Base-by-base conservation (phyloP, 768 basidiomycete genomes). In the Leccinum arenicola region DNA sequence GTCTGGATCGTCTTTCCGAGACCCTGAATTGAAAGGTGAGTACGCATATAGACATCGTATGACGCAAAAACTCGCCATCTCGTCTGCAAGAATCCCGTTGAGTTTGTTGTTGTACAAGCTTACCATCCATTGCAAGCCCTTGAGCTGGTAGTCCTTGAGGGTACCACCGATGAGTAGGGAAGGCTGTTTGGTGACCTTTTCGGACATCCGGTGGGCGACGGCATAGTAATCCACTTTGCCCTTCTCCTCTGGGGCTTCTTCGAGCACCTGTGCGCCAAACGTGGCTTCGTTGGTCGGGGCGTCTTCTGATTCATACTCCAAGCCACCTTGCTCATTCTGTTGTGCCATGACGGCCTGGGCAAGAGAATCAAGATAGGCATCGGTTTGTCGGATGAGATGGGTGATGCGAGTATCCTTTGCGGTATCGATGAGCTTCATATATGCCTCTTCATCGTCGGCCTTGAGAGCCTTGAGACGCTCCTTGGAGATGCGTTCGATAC, bases 331-430 rank as follows among this genome's bases (percentile, higher is more conserved):
- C 62, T 94, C 91, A 55, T 80, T 87, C 76, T 99, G 96, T 73
- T 99, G 96, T 9, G 90, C 90, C 56, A 87, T 82, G 59, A 99
- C 95, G 33, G 95, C 95, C 59, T 94, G 90, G 2, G 96, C 92
- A 25, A 99, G 86, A 8, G 92, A 93, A 70, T 98, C 96, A 66
- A 99, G 87, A 76, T 94, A 99, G 0, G 86, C 67, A 67, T 99
- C 96, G 9, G 97, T 99, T 76, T 98, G 96, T 49, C 89, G 82
- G 57, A 99, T 79, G 27, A 98, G 79, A 75, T 98, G 97, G 0
- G 95, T 97, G 75, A 99, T 98, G 75, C 97, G 90, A 10, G 96
- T 98, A 68, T 99, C 97, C 74, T 99, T 99, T 58, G 96, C 96
- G 17, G 95, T 97, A 73, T 98, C 97, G 68, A 99, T 93, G 68